Base-by-base conservation (phyloP, 2,329 filamentous ascomycete species). In the Arthrobotrys conoides region DNA sequence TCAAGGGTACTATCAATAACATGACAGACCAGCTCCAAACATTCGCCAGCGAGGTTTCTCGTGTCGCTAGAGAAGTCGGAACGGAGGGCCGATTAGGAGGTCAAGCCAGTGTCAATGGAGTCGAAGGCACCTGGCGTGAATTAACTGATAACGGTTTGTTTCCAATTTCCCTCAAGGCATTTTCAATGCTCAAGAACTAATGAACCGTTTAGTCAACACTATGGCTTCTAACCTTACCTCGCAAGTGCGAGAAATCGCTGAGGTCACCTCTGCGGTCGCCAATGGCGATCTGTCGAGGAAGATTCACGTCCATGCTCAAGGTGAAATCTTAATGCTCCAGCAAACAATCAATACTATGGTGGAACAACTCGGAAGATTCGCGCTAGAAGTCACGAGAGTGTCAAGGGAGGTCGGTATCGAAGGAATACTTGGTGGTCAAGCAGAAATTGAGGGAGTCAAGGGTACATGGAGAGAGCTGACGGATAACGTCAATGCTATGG, bases 11-110 rank as follows among this genome's bases (percentile, higher is more conserved):
- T 80, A 98, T 98, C 87, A 98, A 98, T 85, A 96, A 92, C 81
- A 98, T 98, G 95, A 97, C 98, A 90, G 95, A 98, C 84, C 95
- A 97, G 85, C 88, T 98, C 76, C 94, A 97, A 84, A 93, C 96
- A 72, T 98, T 98, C 85, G 95, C 95, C 81, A 96, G 93, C 85
- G 94, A 98, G 86, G 95, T 98, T 82, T 97, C 95, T 49, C 91
- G 93, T 81, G 91, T 98, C 82, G 95, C 95, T 71, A 92, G 93
- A 84, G 95, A 98, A 85, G 95, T 98, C 87, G 95, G 95, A 82
- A 98, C 95, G 9, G 94, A 98, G 85, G 95, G 95, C 83, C 91
- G 96, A 80, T 90, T 98, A 48, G 95, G 95, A 83, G 95, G 95
- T 46, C 95, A 98, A 85, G 95, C 95, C 79, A 92, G 94, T 84